A percentile compares a stretch with the other conserved stretches of the same genome.
Conservation (phyloP, 495 filamentous ascomycete species). For the Penicillium atrosanguineum region DNA sequence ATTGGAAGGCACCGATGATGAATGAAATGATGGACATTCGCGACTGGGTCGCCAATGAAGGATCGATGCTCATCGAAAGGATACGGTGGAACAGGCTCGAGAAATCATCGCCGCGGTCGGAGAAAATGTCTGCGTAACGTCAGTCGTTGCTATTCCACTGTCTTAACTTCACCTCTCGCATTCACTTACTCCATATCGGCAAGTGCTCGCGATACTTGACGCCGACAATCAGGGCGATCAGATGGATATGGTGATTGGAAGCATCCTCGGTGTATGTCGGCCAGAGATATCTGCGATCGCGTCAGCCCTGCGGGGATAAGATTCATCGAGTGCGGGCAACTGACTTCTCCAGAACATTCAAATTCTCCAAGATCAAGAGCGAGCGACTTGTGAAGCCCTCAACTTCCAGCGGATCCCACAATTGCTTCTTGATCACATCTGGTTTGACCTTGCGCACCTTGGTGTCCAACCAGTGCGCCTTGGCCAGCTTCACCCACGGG, state of each 20-base stretch:
- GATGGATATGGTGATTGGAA: conserved; percentile 84
- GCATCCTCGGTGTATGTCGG: conserved; percentile 86
- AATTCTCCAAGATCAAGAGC: conserved; percentile 79
- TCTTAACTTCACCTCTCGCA: background rate
- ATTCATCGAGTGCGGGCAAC: conserved; percentile 10
- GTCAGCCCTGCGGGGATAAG: conserved; percentile 22
- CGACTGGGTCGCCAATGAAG: conserved; percentile 64
- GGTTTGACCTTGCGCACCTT: conserved; percentile 75
- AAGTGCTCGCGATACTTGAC: conserved; percentile 85
- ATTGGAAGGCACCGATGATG: conserved; percentile 89
- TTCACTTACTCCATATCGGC: conserved; percentile 74
- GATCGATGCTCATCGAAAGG: conserved; percentile 83
- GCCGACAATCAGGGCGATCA: conserved; percentile 81
- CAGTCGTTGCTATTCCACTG: conserved; percentile 5
- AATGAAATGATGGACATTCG: conserved; percentile 81
- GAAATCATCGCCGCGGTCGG: conserved; percentile 75
- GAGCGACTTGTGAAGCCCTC: conserved; percentile 73
- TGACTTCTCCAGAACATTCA: conserved; percentile 87
- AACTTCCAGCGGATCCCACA: conserved; percentile 87
- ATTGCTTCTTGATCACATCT: conserved; percentile 79
- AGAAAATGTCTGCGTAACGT: conserved; percentile 62
- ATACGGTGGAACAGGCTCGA: conserved; percentile 87
- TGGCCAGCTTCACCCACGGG: conserved; percentile 78
- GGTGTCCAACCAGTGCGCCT: conserved; percentile 76
- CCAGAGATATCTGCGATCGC: conserved; percentile 74